Evolutionary conservation across 148 eudicot species (phyloP).

Genomic region (Amaranthus cruentus): DNA sequence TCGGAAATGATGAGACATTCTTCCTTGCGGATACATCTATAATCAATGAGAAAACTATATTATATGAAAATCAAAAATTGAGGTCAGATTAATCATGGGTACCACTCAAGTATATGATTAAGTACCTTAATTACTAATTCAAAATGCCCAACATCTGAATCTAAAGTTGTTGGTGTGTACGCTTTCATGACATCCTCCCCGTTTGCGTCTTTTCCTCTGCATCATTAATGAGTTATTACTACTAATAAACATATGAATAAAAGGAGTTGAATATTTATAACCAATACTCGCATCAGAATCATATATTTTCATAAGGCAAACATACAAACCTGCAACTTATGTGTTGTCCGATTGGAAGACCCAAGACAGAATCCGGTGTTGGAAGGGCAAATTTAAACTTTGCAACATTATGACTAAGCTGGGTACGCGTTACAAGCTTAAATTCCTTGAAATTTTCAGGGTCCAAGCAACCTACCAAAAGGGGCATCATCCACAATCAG

Average conservation of each 20-base stretch:
- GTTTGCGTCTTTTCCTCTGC: constrained; percentile 83
- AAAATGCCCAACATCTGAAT: constrained; percentile 81
- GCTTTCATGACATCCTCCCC: constrained; percentile 90
- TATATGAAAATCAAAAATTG: background rate
- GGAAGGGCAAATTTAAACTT: constrained; percentile 84
- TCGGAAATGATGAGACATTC: constrained; percentile 96
- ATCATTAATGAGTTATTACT: background rate
- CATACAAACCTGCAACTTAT: constrained; percentile 73
- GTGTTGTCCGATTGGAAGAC: constrained; percentile 93
- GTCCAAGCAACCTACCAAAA: constrained; percentile 60
- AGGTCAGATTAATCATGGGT: background rate
- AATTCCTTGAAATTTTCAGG: constrained; percentile 77
- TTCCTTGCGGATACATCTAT: constrained; percentile 96
- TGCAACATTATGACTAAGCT: constrained; percentile 92
- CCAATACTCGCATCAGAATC: background rate
- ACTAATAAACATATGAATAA: background rate
- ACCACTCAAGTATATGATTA: background rate
- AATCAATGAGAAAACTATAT: constrained; percentile 18
- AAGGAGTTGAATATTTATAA: background rate
- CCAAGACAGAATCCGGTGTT: constrained; percentile 76
- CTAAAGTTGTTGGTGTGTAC: constrained; percentile 92
- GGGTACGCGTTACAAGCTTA: constrained; percentile 72
- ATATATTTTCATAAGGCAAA: background rate
- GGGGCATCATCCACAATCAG: background rate
- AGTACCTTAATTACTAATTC: constrained; percentile 83